These are phyloP conservation scores for Hanseniaspora guilliermondii DNA, from an alignment of 805 yeast genomes.

Conservation along the genomic window DNA sequence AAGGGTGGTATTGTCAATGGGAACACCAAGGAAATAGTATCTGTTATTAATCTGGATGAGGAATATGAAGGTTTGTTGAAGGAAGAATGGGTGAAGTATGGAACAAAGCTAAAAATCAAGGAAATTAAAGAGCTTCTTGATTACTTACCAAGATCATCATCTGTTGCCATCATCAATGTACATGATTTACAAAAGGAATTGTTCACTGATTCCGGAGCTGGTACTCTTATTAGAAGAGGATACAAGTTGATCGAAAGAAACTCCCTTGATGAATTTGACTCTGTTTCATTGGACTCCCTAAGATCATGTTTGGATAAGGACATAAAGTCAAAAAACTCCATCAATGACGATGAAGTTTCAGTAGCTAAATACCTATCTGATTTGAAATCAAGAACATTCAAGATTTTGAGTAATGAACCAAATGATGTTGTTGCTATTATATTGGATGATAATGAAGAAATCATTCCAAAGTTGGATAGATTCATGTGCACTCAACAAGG, in stretches of 20 bases:
- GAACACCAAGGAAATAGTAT: constrained; percentile 75
- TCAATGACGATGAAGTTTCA: constrained; percentile 32
- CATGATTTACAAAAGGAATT: constrained; percentile 91
- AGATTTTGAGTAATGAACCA: constrained; percentile 89
- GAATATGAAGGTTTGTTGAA: constrained; percentile 84
- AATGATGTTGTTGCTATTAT: constrained; percentile 88
- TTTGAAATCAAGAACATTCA: constrained; percentile 50
- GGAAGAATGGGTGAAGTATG: constrained; percentile 96
- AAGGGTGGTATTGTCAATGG: constrained; percentile 97
- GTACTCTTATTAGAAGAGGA: constrained; percentile 95
- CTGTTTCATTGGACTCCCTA: constrained; percentile 54
- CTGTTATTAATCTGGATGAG: constrained; percentile 86
- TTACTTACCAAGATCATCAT: constrained; percentile 89
- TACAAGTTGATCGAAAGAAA: constrained; percentile 68
- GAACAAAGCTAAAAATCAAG: constrained; percentile 91
- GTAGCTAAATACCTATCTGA: constrained; percentile 72
- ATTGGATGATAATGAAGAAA: constrained; percentile 39
- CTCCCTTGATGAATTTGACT: constrained; percentile 50
- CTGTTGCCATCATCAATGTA: constrained; percentile 94
- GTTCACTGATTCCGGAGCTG: constrained; percentile 98
- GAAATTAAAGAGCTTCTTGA: constrained; percentile 91
- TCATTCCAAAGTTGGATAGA: constrained; percentile 53
- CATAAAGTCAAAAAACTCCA: constrained; percentile 31
- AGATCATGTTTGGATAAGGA: constrained; percentile 69
- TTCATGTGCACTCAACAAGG: constrained; percentile 80